phyloP scores from a whole-genome alignment of 805 yeast species.

The Brettanomyces custersianus region DNA sequence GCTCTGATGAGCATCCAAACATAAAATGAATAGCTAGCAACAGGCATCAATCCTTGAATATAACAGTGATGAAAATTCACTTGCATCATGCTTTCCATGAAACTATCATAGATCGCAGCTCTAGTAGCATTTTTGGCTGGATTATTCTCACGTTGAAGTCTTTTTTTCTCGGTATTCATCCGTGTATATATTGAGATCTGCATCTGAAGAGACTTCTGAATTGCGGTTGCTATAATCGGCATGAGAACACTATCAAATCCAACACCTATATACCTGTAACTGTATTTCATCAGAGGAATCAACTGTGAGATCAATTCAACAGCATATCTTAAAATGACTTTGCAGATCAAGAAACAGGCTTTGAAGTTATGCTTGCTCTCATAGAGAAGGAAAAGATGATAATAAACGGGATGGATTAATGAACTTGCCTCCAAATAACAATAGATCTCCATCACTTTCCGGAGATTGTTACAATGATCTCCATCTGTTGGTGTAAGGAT shows the following conservation, averaged over 20 bases:
- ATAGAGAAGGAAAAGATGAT: constrained; percentile 33
- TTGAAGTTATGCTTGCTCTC: constrained; percentile 25
- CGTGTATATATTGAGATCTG: constrained; percentile 7
- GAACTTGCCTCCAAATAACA: constrained; percentile 21
- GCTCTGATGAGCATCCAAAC: constrained; percentile 65
- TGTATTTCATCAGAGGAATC: constrained; percentile 25
- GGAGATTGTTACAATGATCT: constrained; percentile 14
- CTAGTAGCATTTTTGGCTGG: background rate
- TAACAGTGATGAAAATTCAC: background rate
- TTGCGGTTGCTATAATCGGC: constrained; percentile 27
- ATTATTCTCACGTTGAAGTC: background rate
- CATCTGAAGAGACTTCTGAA: constrained; percentile 30
- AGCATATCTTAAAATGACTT: constrained; percentile 24
- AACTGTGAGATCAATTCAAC: constrained; percentile 30
- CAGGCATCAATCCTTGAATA: constrained; percentile 26
- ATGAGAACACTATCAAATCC: constrained; percentile 32
- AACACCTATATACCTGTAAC: constrained; percentile 20
- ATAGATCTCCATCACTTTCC: constrained; percentile 15
- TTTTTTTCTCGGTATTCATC: background rate
- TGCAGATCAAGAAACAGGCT: constrained; percentile 30
- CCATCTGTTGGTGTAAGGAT: constrained; percentile 17
- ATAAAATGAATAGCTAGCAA: constrained; percentile 52
- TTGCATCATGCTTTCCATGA: background rate
- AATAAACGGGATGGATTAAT: constrained; percentile 30
- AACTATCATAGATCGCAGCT: background rate